Evolutionary conservation across 345 rosid species (phyloP).

Genomic region (Populus simonii): DNA sequence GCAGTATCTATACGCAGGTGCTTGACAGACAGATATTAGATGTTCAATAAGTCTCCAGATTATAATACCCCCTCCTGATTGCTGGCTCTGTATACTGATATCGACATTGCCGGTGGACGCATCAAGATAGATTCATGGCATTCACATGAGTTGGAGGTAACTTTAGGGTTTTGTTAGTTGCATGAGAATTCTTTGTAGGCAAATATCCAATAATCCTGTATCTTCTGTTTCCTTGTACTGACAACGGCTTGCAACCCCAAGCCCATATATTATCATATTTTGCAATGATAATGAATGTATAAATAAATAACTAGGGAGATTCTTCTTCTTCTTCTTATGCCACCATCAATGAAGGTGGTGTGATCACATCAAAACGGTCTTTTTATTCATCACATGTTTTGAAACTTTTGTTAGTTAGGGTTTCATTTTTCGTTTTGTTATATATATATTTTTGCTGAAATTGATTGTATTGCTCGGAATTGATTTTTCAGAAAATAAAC

Average conservation of each 20-base stretch:
- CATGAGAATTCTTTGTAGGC: background rate
- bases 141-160: background rate
- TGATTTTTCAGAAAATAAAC: too few relatives aligned
- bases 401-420: too few relatives aligned
- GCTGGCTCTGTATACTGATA: background rate
- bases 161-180: background rate
- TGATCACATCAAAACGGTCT: background rate
- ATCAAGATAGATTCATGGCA: background rate
- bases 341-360: background rate
- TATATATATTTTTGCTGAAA: too few relatives aligned
- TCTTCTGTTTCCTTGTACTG: background rate
- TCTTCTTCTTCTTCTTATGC: background rate
- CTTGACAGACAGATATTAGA: constrained; percentile 24
- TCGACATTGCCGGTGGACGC: background rate
- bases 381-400: too few relatives aligned
- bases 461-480: too few relatives aligned
- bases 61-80: background rate
- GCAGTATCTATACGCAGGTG: constrained; percentile 66
- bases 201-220: background rate
- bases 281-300: background rate
- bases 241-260: background rate
- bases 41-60: background rate
- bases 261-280: background rate
- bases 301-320: background rate
- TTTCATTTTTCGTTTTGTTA: too few relatives aligned